Conservation (phyloP, 495 filamentous ascomycete species). For the Xylaria palmicola region DNA sequence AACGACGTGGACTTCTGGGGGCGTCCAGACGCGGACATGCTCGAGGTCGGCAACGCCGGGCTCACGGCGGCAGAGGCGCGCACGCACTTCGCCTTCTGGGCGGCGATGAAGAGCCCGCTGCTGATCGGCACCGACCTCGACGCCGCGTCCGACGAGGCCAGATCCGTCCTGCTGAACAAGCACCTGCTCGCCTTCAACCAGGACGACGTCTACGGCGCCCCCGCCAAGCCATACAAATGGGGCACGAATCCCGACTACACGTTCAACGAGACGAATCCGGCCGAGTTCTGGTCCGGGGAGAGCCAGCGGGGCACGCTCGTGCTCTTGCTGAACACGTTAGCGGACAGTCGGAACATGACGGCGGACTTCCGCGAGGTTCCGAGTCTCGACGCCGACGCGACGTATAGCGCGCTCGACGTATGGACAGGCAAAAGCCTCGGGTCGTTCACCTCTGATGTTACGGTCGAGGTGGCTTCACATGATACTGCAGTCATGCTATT, state of each 20-base stretch:
- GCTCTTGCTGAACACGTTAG: conserved; percentile 53
- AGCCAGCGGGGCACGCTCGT: conserved; percentile 51
- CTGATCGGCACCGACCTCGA: conserved; percentile 48
- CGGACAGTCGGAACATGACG: conserved; percentile 35
- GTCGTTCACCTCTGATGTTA: conserved; percentile 41
- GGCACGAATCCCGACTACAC: conserved; percentile 62
- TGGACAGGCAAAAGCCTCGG: conserved; percentile 53
- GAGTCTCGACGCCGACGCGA: conserved; percentile 36
- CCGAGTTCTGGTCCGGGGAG: conserved; percentile 61
- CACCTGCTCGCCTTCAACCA: conserved; percentile 62
- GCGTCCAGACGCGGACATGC: conserved; percentile 65
- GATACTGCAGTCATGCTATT: conserved; percentile 46
- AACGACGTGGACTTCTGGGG: conserved; percentile 54
- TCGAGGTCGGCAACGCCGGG: conserved; percentile 64
- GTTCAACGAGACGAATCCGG: conserved; percentile 57
- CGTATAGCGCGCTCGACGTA: conserved; percentile 52
- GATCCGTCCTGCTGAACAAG: conserved; percentile 58
- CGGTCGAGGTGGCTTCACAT: conserved; percentile 42
- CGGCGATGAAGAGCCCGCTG: conserved; percentile 28
- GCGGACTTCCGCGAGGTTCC: conserved; percentile 56
- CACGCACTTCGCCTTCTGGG: conserved; percentile 45
- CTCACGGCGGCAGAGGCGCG: conserved; percentile 48
- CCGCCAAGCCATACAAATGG: conserved; percentile 65
- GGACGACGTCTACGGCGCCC: conserved; percentile 51
- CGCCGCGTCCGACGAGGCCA: conserved; percentile 39